Conservation (phyloP, 2,329 filamentous ascomycete species). For the Colletotrichum falcatum region DNA sequence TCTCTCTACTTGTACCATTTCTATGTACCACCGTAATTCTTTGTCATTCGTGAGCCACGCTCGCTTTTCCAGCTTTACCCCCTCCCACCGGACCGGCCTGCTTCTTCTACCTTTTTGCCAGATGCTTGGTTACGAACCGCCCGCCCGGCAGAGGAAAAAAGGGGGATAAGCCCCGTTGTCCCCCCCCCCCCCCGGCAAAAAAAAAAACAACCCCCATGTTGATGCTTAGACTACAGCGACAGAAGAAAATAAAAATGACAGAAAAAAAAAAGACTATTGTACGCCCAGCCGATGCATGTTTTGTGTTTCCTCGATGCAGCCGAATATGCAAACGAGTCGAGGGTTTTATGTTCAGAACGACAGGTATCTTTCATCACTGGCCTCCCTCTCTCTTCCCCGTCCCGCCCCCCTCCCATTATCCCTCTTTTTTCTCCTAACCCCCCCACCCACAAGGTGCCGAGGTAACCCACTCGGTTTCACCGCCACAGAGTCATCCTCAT, state of each 20-base stretch:
- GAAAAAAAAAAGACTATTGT: neutral
- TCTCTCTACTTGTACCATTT: neutral
- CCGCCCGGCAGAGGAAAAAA: too few relatives aligned
- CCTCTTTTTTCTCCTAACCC: neutral
- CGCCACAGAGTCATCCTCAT: conserved; percentile 30
- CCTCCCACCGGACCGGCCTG: neutral
- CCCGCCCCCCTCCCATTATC: too few relatives aligned
- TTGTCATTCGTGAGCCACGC: neutral
- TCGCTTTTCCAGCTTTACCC: too few relatives aligned
- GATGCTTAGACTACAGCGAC: neutral
- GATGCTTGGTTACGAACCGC: neutral
- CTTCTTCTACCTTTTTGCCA: neutral
- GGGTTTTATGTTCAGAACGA: conserved; percentile 17
- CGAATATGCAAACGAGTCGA: conserved; percentile 4
- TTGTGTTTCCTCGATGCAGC: neutral
- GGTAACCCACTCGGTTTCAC: neutral
- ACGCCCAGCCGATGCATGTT: conserved; percentile 30
- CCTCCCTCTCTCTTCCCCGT: neutral
- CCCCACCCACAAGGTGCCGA: neutral
- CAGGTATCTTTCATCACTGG: neutral
- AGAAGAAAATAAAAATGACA: too few relatives aligned
- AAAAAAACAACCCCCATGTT: neutral
- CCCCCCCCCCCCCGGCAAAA: too few relatives aligned
- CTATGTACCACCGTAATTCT: neutral
- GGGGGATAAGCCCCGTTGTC: too few relatives aligned